phyloP scores from a whole-genome alignment of 768 basidiomycete genomes.

The Phlebiopsis flavidoalba region DNA sequence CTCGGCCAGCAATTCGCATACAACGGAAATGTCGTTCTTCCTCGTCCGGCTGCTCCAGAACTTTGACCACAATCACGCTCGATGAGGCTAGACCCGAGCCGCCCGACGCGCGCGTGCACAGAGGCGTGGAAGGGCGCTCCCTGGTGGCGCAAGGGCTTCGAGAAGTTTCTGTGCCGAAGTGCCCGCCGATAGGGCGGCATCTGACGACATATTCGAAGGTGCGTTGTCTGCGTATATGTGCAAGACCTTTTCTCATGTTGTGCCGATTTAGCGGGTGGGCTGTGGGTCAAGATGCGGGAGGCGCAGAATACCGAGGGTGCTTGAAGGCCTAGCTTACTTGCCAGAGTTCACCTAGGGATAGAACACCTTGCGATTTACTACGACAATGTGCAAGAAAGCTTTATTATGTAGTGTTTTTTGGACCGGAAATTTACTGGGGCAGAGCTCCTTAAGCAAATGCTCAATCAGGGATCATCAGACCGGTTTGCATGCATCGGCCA shows the following conservation, averaged over 20 bases:
- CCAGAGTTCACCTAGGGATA: too few species aligned
- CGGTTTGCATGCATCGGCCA: too few species aligned
- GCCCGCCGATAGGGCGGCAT: too few species aligned
- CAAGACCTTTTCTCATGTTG: neutral
- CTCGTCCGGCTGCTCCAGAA: slow-evolving; percentile 47
- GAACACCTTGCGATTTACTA: too few species aligned
- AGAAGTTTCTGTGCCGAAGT: slow-evolving; percentile 37
- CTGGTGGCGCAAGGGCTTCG: slow-evolving; percentile 31
- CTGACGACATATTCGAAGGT: slow-evolving; percentile 39
- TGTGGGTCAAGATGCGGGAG: slow-evolving; percentile 25
- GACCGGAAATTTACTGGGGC: too few species aligned
- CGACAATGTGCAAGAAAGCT: too few species aligned
- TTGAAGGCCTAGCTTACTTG: too few species aligned
- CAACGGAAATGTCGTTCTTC: slow-evolving; percentile 50
- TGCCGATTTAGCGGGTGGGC: slow-evolving; percentile 18
- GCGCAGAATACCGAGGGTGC: neutral
- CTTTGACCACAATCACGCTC: slow-evolving; percentile 37
- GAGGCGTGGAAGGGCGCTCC: slow-evolving; percentile 27
- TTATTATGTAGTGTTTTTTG: too few species aligned
- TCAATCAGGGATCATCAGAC: too few species aligned
- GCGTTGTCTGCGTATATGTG: neutral
- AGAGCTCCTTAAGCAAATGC: too few species aligned
- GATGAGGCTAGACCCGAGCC: slow-evolving; percentile 33
- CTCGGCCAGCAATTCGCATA: slow-evolving; percentile 56
- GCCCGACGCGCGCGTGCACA: slow-evolving; percentile 24